Evolutionary conservation across 257 asterid species (phyloP), one percentile per base, ranked within the genome.

Genomic region (Verbascum thapsus): DNA sequence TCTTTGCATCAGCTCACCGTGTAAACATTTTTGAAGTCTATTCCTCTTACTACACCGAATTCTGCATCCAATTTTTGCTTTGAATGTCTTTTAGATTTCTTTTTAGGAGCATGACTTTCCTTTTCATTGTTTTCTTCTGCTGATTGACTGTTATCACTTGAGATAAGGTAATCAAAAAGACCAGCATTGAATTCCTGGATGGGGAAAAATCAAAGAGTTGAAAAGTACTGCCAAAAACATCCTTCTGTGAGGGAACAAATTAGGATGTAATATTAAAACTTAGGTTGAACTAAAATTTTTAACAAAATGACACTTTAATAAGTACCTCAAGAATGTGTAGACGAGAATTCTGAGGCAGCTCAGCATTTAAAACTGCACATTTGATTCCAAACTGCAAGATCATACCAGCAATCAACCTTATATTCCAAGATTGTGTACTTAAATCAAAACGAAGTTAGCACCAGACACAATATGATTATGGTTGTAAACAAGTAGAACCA

Each of bases 11-110:
- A 53, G 64, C 86, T 75, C 69, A 94, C 99, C 77, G 97, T 90
- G 77, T 85, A 71, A 69, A 90, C 99, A 70, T 94, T 83, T 77
- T 94, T 94, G 82, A 94, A 90, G 85, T 89, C 97, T 64, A 94
- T 76, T 71, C 99, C 99, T 84, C 97, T 83, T 37, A 85, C 96
- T n/a, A 90, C 97, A 61, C 99, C 97, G 23, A 94, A 90, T 80
- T 94, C 97, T 45, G 90, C 79, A 71, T 89, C 97, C 70, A 85
- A 60, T 73, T 86, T 92, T 38, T 45, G 66, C 85, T 85, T 92
- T 64, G 83, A 53, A 64, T 68, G 68, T 60, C 61, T 83, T 74
- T 64, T 87, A 47, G 84, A 68, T 71, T 83, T 90, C 69, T 79
- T 90, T n/a, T n/a, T 50, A 12, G 81, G 72, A 61, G 58, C 58